Conservation (phyloP, 148 eudicot species). For the Persicaria tinctoria region DNA sequence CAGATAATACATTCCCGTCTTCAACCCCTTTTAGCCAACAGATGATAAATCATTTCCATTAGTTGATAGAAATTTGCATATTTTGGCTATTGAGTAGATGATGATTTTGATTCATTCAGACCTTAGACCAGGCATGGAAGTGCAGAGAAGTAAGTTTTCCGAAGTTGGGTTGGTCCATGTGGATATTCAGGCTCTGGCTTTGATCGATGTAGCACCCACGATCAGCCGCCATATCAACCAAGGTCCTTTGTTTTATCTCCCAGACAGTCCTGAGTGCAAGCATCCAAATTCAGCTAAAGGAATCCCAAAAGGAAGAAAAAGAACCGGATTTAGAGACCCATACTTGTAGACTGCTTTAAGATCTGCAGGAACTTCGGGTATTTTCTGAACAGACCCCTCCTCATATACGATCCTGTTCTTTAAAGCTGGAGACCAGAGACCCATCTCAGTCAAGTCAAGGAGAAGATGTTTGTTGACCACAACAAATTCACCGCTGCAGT, state of each 20-base stretch:
- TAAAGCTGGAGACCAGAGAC: slow-evolving; percentile 73
- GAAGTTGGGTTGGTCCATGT: slow-evolving; percentile 70
- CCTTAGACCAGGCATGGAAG: slow-evolving; percentile 71
- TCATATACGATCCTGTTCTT: slow-evolving; percentile 82
- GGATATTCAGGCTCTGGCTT: slow-evolving; percentile 78
- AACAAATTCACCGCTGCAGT: slow-evolving; percentile 92
- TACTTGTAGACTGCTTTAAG: slow-evolving; percentile 76
- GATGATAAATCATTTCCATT: background rate
- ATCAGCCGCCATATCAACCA: slow-evolving; percentile 82
- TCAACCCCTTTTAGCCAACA: slow-evolving; percentile 53
- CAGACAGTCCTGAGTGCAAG: slow-evolving; percentile 66
- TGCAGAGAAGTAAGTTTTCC: slow-evolving; percentile 77
- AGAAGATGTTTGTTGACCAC: slow-evolving; percentile 98
- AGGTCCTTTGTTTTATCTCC: slow-evolving; percentile 72
- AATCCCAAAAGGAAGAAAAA: background rate
- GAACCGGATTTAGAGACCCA: background rate
- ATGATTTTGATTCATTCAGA: background rate
- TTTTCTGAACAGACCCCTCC: slow-evolving; percentile 80
- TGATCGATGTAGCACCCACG: slow-evolving; percentile 78
- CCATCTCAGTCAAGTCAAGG: slow-evolving; percentile 89
- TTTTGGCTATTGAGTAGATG: background rate
- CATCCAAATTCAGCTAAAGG: slow-evolving; percentile 3
- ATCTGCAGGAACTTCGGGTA: slow-evolving; percentile 66
- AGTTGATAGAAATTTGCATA: background rate
- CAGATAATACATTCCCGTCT: slow-evolving; percentile 95